Percentiles rank a stretch among this genome's conserved stretches.
phyloP scores from a whole-genome alignment of 1,139 yeast genomes.

The Pichia sp. region DNA sequence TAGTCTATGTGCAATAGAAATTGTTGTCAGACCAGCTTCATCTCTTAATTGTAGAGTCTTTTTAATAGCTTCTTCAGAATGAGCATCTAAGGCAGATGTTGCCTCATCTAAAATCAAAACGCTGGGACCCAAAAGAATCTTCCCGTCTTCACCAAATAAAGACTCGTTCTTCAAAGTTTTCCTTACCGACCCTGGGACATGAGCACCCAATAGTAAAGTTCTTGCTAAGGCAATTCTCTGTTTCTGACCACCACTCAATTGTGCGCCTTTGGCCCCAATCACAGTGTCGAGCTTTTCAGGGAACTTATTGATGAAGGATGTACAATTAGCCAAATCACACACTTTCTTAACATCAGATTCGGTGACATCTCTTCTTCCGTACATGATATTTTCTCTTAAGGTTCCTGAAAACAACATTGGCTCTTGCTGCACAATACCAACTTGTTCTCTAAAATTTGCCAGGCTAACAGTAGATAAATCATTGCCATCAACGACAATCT shows the following conservation, averaged over 20 bases:
- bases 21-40: slow-evolving; percentile 67
- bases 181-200: slow-evolving; percentile 9
- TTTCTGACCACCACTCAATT: slow-evolving; percentile 83
- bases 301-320: slow-evolving; percentile 61
- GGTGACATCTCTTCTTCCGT: slow-evolving; percentile 58
- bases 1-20: slow-evolving; percentile 86
- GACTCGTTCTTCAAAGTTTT: slow-evolving; percentile 3
- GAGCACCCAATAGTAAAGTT: slow-evolving; percentile 49
- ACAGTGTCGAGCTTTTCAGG: slow-evolving; percentile 78
- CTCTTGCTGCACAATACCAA: slow-evolving; percentile 89
- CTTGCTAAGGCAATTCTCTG: slow-evolving; percentile 81
- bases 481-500: slow-evolving; percentile 58
- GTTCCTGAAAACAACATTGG: slow-evolving; percentile 87
- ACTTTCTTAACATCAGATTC: slow-evolving; percentile 63
- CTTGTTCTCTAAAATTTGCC: slow-evolving; percentile 60
- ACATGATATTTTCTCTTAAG: slow-evolving; percentile 74
- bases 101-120: slow-evolving; percentile 74
- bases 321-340: slow-evolving; percentile 70
- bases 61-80: slow-evolving; percentile 77
- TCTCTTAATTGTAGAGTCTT: slow-evolving; percentile 47
- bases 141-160: slow-evolving; percentile 14
- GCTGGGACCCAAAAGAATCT: slow-evolving; percentile 40
- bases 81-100: slow-evolving; percentile 73
- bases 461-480: slow-evolving; percentile 62
- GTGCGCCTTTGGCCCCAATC: slow-evolving; percentile 83